Conservation (phyloP, 139 green algal species). For the Chlamydomonas sp. region DNA sequence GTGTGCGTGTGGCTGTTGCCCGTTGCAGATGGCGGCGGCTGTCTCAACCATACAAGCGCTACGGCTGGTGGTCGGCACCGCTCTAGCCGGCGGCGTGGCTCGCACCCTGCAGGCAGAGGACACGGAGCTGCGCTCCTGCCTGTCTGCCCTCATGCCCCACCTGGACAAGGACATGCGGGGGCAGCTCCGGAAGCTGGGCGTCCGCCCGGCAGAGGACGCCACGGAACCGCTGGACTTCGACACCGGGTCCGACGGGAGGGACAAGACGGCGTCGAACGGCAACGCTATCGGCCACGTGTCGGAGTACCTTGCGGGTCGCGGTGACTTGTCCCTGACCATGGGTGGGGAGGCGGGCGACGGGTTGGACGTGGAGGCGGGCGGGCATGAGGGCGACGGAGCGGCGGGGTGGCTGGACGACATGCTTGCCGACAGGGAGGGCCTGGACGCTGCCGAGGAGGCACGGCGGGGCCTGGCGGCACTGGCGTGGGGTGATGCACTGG, state of each 20-base stretch:
- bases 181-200: slow-evolving; percentile 3
- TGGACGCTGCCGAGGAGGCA: neutral
- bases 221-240: slow-evolving; percentile 5
- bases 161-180: slow-evolving; percentile 7
- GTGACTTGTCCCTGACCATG: neutral
- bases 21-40: neutral
- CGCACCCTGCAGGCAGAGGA: neutral
- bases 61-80: neutral
- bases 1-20: neutral
- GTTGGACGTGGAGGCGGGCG: neutral
- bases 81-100: neutral
- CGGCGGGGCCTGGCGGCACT: neutral
- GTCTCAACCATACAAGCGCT: neutral
- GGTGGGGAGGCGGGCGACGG: neutral
- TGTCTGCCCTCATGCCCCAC: slow-evolving; percentile 8
- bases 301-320: slow-evolving; percentile 3
- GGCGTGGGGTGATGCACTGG: too few species aligned
- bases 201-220: neutral
- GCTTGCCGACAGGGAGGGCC: neutral
- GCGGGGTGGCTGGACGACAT: neutral
- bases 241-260: neutral
- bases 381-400: neutral
- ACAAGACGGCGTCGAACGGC: neutral
- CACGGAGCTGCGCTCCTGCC: neutral
- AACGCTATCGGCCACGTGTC: neutral